Base-by-base conservation (phyloP, 176 grass and related monocot species). In the Calamus simplicifolius region DNA sequence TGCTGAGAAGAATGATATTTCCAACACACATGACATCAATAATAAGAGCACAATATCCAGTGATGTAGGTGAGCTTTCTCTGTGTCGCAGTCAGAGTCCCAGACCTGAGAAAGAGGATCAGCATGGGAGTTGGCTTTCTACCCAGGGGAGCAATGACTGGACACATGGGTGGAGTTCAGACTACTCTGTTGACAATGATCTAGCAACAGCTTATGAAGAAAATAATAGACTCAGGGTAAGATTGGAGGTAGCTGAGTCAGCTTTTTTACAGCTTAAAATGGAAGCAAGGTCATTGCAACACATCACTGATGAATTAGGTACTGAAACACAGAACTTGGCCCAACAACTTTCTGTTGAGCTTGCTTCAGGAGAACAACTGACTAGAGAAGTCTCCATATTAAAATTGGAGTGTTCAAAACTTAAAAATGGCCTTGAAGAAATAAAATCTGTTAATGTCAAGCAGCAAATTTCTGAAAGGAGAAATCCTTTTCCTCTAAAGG, bases 201-300 rank as follows among this genome's bases (percentile, higher is more conserved):
- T 83, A 79, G 52, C 69, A 51, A 69, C 77, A 66, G 81, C 78
- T 73, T 81, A 67, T 88, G 84, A 88, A 57, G 84, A 98, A 55
- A 88, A 83, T 76, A 88, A 80, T 67, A 73, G 31, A 35, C 77
- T 92, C 38, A 98, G 76, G 64, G 65, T 64, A 61, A 81, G 87
- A 70, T 28, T 98, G 81, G 93, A 98, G 81, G 87, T 85, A 26
- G 84, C 93, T 23, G 93, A 92, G 35, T 88, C 81, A 25, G 73
- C 75, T 16, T 98, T 98, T 88, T 83, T 81, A 73, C 81, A 98
- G 66, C 82, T 98, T 19, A 85, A 98, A 78, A 78, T 68, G 27
- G 93, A 98, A 77, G 63, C 93, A 56, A 83, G 61, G 59, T 92
- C 79, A 63, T 66, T 98, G 26, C 84, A 98, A 29, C 73, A 78